Base-by-base conservation (phyloP, 352 stramenopile species). In the Phytopythium boreale region DNA sequence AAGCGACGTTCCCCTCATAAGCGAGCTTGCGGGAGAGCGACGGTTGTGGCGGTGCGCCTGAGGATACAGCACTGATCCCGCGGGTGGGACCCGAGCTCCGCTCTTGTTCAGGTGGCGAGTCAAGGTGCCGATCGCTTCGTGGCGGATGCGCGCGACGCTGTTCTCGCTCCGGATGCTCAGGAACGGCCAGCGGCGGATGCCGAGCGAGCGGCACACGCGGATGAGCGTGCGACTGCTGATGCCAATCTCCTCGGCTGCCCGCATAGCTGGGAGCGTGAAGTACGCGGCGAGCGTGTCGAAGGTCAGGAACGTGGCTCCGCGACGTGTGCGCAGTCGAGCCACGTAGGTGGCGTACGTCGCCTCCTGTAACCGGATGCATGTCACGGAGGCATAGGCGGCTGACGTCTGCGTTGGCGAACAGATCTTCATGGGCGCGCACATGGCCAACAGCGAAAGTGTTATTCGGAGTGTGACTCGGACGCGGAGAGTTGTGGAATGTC, bases 161-260 rank as follows among this genome's bases (percentile, higher is more conserved):
- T 81, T 77, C 55, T 79, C 69, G 51, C 73, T 81, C 39, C 73
- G 73, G 62, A 81, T 80, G 52, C 70, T 72, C 46, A 81, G 56
- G 71, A 81, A 81, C 36, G 75, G 75, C 72, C 72, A 84, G 26
- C 75, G 72, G 2, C 72, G 75, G 61, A 84, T 84, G 29, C 75
- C 75, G n/a, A 84, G 70, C 22, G 75, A 79, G 9, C 72, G 75
- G 56, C 72, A 81, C 29, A 81, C 75, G 29, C 75, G 75, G 36
- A 81, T 84, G 68, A 84, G 72, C 46, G 75, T 84, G 61, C 75
- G 75, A 29, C 72, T 80, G 49, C 70, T 79, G 71, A 79, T 81
- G 8, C 75, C 75, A 27, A 84, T 72, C 29, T 79, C 72, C 36
- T 79, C 68, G 9, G 72, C 72, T 43, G 75, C 75, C 55, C 77